phyloP scores from a whole-genome alignment of 495 filamentous ascomycete species.

The Talaromyces thailandensis region DNA sequence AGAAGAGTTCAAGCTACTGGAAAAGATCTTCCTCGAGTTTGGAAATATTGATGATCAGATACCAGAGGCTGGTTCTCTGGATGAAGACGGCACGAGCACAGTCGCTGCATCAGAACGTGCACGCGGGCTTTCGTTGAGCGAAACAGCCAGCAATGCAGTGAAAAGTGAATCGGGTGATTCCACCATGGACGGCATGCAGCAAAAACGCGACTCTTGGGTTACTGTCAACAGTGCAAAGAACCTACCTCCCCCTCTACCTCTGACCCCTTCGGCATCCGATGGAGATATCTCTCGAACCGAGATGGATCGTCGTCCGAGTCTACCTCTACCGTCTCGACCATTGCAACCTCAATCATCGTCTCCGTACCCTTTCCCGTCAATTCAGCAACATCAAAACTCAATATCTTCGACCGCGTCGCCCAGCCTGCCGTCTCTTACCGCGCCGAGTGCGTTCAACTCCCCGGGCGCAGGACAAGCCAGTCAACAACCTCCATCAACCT shows the following conservation, averaged over 20 bases:
- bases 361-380: slow-evolving; percentile 32
- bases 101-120: slow-evolving; percentile 21
- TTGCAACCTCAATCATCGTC: slow-evolving; percentile 28
- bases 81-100: slow-evolving; percentile 24
- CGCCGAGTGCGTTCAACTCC: slow-evolving; percentile 8
- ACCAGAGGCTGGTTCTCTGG: slow-evolving; percentile 17
- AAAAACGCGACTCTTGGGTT: slow-evolving; percentile 37
- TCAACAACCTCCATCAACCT: slow-evolving; percentile 26
- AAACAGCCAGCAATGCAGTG: slow-evolving; percentile 32
- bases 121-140: slow-evolving; percentile 22
- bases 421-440: slow-evolving; percentile 24
- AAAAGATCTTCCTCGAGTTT: slow-evolving; percentile 49
- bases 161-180: slow-evolving; percentile 33
- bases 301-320: slow-evolving; percentile 35
- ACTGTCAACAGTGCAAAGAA: slow-evolving; percentile 34
- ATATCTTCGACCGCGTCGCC: slow-evolving; percentile 29
- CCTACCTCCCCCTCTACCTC: slow-evolving; percentile 15
- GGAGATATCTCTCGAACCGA: slow-evolving; percentile 15
- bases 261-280: not conserved
- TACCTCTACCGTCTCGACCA: slow-evolving; percentile 25
- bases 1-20: slow-evolving; percentile 61
- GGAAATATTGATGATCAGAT: slow-evolving; percentile 41
- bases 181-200: slow-evolving; percentile 22
- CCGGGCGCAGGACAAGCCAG: slow-evolving; percentile 7
- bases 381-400: slow-evolving; percentile 33